Evolutionary conservation across 192 early-diverging fungal genomes (phyloP), one percentile per base, ranked within the genome.

Genomic region (Coemansia sp.): DNA sequence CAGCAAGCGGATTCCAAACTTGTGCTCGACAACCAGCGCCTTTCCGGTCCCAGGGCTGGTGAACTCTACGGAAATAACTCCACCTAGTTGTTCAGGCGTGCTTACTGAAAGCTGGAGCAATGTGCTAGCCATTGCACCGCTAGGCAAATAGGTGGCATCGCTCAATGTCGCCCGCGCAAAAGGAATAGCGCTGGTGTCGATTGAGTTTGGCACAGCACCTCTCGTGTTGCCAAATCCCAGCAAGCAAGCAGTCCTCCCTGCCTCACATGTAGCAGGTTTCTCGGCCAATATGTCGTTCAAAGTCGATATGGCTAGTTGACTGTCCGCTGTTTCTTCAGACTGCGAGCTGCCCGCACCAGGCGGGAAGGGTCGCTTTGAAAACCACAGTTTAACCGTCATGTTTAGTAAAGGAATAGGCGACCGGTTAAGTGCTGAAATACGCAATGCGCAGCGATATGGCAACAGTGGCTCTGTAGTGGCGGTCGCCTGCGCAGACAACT

Each of bases 31-130:
- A 0, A 29, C 30, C n/a, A 76, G 51, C 21, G 41, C n/a, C 5
- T 32, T 43, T 21, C 66, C 66, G 7, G 72, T 69, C 1, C 72
- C 72, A 8, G 72, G 72, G 41, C 66, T 69, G 11, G 14, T 41
- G 36, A 76, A 76, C 29, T 58, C 57, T 38, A 69, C 42, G 3
- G 58, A n/a, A 41, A 76, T 68, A 8, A 35, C 34, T n/a, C 66
- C 58, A n/a, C 45, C 34, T 14, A 76, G 30, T 26, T 65, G 65
- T 6, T 23, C 34, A 27, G 53, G 58, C 31, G 10, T 13, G 25
- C 34, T 39, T 15, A 43, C 21, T 3, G 39, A 48, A 22, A 75
- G 6, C 2, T 2, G 17, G 23, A 65, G 29, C 13, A 5, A 17
- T 7, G 60, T 18, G 6, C 33, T 48, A 8, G 30, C 50, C 8